A percentile compares a stretch with the other conserved stretches of the same genome.
These are phyloP conservation scores for Colletotrichum truncatum DNA, from an alignment of 2,329 filamentous ascomycete genomes.

Conservation along the genomic window DNA sequence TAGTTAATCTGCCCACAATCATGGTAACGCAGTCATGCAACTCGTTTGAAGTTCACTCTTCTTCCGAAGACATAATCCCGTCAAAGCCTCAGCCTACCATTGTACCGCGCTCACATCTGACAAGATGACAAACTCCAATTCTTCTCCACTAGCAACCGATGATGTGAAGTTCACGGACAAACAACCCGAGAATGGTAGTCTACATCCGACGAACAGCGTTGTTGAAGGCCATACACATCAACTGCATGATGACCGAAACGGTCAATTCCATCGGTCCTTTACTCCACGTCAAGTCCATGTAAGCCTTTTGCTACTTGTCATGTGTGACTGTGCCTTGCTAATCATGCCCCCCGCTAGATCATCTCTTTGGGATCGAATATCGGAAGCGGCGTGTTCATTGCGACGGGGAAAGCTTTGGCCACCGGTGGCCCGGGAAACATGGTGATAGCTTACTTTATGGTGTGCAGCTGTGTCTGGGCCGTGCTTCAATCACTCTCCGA, in stretches of 20 bases:
- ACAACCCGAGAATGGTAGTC: not conserved
- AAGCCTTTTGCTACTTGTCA: not conserved
- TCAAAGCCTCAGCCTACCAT: too few relatives aligned
- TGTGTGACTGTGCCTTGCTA: not conserved
- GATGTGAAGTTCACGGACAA: not conserved
- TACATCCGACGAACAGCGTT: not conserved
- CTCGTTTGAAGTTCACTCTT: not conserved
- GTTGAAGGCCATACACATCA: not conserved
- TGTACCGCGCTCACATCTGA: not conserved
- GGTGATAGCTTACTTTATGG: conserved; percentile 42
- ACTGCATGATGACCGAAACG: not conserved
- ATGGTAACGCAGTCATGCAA: not conserved
- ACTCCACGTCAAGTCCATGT: conserved; percentile 3
- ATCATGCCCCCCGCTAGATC: conserved; percentile 22
- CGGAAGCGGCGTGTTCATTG: conserved; percentile 47
- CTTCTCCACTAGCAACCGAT: not conserved
- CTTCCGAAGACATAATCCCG: too few relatives aligned
- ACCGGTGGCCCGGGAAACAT: conserved; percentile 42
- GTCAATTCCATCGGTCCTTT: conserved; percentile 2
- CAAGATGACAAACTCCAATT: not conserved
- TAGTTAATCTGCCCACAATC: not conserved
- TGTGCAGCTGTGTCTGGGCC: conserved; percentile 31
- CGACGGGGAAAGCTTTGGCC: conserved; percentile 42
- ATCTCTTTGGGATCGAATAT: conserved; percentile 41
- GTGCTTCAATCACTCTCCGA: conserved; percentile 37